Conservation (phyloP, 371 early-diverging fungal species). For the Chytridium lagenaria region DNA sequence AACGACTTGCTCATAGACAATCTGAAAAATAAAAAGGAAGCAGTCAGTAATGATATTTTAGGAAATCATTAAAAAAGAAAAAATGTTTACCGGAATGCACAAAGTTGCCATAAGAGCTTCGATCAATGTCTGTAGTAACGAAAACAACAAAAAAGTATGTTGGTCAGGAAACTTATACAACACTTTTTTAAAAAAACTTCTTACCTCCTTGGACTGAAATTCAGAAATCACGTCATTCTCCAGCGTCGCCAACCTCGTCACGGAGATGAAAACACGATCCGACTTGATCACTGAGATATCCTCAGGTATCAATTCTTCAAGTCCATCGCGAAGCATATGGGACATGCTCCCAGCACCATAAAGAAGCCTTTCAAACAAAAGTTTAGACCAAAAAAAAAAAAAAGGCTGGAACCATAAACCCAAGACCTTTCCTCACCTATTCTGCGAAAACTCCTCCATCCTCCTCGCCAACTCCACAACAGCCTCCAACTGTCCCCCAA, state of each 20-base stretch:
- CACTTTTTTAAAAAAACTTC: too few relatives aligned
- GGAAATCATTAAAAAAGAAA: background rate
- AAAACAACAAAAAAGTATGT: too few relatives aligned
- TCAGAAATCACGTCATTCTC: slow-evolving; percentile 24
- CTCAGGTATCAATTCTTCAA: slow-evolving; percentile 27
- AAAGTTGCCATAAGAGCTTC: too few relatives aligned
- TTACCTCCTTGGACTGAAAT: slow-evolving; percentile 15
- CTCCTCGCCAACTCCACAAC: slow-evolving; percentile 1
- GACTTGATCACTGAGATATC: background rate
- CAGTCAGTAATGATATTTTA: slow-evolving; percentile 18
- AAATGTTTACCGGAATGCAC: background rate
- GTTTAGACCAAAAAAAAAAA: background rate
- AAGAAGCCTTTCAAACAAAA: slow-evolving; percentile 10
- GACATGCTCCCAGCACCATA: slow-evolving; percentile 22
- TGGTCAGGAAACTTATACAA: too few relatives aligned
- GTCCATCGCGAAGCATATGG: background rate
- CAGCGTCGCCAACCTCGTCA: slow-evolving; percentile 17
- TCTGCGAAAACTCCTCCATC: background rate
- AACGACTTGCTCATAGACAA: slow-evolving; percentile 24
- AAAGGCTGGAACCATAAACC: background rate
- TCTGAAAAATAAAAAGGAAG: too few relatives aligned
- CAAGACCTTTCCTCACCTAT: background rate
- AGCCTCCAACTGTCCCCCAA: slow-evolving; percentile 20
- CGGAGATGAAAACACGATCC: slow-evolving; percentile 27
- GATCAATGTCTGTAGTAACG: too few relatives aligned